These are phyloP conservation scores for Apiotrichum akiyoshidainum DNA, from an alignment of 1,284 basidiomycete genomes.

Conservation along the genomic window DNA sequence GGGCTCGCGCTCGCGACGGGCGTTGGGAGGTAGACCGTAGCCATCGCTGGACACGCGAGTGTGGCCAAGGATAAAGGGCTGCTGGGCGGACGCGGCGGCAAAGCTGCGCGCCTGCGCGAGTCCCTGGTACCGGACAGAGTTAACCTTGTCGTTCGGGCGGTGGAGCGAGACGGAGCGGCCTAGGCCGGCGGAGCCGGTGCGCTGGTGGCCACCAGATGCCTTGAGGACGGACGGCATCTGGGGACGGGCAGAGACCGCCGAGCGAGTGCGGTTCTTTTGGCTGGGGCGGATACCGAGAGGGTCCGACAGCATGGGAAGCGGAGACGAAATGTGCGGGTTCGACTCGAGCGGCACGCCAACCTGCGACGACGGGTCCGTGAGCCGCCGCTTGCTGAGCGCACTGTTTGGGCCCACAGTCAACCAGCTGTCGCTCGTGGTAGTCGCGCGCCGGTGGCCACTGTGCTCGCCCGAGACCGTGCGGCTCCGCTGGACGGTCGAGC, in stretches of 20 bases:
- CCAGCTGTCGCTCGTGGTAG: conserved; percentile 22
- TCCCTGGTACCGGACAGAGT: conserved; percentile 9
- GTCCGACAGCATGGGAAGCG: conserved; percentile 23
- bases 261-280: conserved; percentile 1
- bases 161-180: conserved; percentile 4
- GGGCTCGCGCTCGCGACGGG: too few relatives aligned
- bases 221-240: neutral
- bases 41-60: conserved; percentile 10
- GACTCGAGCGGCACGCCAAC: conserved; percentile 10
- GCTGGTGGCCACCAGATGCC: neutral
- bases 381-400: conserved; percentile 4
- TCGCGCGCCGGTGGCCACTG: neutral
- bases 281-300: neutral
- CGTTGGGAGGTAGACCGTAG: neutral
- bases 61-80: neutral
- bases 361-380: conserved; percentile 9
- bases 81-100: neutral
- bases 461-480: conserved; percentile 5
- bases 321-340: conserved; percentile 27
- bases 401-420: conserved; percentile 20
- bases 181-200: neutral
- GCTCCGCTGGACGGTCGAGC: conserved; percentile 2
- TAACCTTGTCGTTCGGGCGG: conserved; percentile 4
- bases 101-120: conserved; percentile 12
- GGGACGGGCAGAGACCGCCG: neutral